Evolutionary conservation across 139 green algal genomes (phyloP), one percentile per base, ranked within the genome.

Genomic region (Chlamydomonas asymmetrica): DNA sequence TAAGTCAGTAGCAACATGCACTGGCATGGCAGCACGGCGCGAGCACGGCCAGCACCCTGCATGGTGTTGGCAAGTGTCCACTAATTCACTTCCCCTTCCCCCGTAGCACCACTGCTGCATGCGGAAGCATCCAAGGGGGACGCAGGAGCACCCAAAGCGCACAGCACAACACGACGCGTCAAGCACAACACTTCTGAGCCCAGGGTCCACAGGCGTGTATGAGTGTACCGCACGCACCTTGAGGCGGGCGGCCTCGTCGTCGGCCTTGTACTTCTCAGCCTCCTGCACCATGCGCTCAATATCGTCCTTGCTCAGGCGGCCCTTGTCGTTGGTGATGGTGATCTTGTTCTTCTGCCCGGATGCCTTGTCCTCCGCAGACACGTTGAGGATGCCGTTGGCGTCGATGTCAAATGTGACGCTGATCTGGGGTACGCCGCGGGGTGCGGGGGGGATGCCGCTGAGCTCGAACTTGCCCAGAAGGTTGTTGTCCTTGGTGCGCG

Each of bases 391-490:
- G 74, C 95, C 95, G 80, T 98, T 98, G 78, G 93, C 95, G 69
- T 98, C 95, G 52, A 98, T 94, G 84, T 98, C 95, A 63, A 98
- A 98, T 34, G 83, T 85, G 23, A 98, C 66, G 40, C 27, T 93
- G 85, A 98, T 97, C 87, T 98, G 93, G 23, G 96, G 95, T 65
- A 98, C 92, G 50, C 96, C 96, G 31, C 95, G 89, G 3, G 95
- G 96, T 4, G 95, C 96, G 20, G 96, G 96, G 0, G 95, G 93
- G 75, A 99, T 98, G 65, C 95, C 95, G 16, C 35, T 88, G 64
- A 98, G 91, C 83, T 98, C 94, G 71, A 98, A 98, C 79, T 97
- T 97, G 74, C 95, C 95, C 64, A 98, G 83, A 67, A 97, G 82
- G 83, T 98, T 95, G 89, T 97, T 97, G 75, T 98, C 93, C 32